Evolutionary conservation across 1,139 yeast genomes (phyloP).

Genomic region (Pneumocystis carinii): DNA sequence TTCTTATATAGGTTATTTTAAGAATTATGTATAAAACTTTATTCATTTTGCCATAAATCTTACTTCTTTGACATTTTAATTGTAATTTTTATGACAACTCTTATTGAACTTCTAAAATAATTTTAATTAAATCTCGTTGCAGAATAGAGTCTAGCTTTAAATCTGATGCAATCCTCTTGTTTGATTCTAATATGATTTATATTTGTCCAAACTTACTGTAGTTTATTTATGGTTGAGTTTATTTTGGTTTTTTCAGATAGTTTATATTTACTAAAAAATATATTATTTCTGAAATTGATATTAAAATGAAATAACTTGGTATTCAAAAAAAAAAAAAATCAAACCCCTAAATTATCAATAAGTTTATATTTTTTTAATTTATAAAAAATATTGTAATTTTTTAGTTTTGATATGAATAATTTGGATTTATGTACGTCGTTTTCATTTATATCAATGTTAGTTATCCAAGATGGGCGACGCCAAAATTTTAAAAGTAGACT

Average conservation of each 20-base stretch:
- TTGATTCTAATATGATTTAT: background rate
- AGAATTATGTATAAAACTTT: background rate
- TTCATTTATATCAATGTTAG: background rate
- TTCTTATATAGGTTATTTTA: background rate
- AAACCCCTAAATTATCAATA: background rate
- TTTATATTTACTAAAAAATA: background rate
- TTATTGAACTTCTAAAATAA: background rate
- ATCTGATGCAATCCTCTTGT: background rate
- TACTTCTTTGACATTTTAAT: background rate
- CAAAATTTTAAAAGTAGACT: constrained; percentile 45
- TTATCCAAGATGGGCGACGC: constrained; percentile 21
- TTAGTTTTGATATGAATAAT: background rate
- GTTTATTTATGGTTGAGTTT: background rate
- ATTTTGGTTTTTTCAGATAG: background rate
- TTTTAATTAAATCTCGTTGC: background rate
- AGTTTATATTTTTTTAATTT: background rate
- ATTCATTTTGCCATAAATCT: background rate
- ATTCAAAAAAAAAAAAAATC: background rate
- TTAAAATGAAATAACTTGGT: background rate
- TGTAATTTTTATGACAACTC: background rate
- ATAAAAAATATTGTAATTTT: background rate
- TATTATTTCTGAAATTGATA: background rate
- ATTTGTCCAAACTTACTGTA: background rate
- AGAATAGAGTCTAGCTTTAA: background rate
- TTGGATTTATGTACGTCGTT: background rate